Percentiles rank a stretch among this genome's conserved stretches.
phyloP scores from a whole-genome alignment of 768 basidiomycete species.

The Candolleomyces eurysporus region DNA sequence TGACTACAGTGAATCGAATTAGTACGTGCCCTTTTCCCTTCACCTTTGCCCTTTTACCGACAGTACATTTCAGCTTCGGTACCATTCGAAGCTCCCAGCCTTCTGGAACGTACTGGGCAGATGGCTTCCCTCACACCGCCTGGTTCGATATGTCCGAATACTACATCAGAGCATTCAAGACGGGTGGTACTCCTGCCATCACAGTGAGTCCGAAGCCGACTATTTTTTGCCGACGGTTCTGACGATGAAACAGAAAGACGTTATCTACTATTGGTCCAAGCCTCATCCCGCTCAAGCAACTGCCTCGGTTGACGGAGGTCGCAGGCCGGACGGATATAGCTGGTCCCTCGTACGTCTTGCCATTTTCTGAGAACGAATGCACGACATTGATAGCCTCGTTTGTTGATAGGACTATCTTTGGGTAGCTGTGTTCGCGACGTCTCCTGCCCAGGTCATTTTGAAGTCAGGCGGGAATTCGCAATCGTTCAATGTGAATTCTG shows the following conservation, averaged over 20 bases:
- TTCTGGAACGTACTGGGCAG: slow-evolving; percentile 40
- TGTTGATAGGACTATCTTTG: slow-evolving; percentile 54
- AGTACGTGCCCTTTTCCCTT: slow-evolving; percentile 32
- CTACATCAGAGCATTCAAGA: slow-evolving; percentile 68
- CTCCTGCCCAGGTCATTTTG: slow-evolving; percentile 51
- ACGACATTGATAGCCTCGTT: not conserved
- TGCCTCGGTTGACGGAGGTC: slow-evolving; percentile 41
- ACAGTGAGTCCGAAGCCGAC: slow-evolving; percentile 37
- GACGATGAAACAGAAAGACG: slow-evolving; percentile 32
- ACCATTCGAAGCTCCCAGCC: slow-evolving; percentile 54
- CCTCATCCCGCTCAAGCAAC: slow-evolving; percentile 56
- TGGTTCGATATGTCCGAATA: slow-evolving; percentile 66
- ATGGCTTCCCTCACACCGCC: slow-evolving; percentile 44
- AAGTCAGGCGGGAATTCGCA: slow-evolving; percentile 37
- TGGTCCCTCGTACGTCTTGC: slow-evolving; percentile 44
- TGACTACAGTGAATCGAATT: slow-evolving; percentile 76
- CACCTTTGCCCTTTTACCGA: not conserved
- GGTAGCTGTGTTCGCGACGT: slow-evolving; percentile 60
- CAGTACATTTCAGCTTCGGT: slow-evolving; percentile 39
- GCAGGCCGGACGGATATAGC: slow-evolving; percentile 47
- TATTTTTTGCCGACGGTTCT: too few relatives aligned
- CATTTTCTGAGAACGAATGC: slow-evolving; percentile 1
- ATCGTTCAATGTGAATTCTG: slow-evolving; percentile 43
- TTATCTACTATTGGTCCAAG: slow-evolving; percentile 59
- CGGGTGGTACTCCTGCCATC: slow-evolving; percentile 57